Evolutionary conservation across 2,329 filamentous ascomycete genomes (phyloP).

Genomic region (Diaporthe destruens): DNA sequence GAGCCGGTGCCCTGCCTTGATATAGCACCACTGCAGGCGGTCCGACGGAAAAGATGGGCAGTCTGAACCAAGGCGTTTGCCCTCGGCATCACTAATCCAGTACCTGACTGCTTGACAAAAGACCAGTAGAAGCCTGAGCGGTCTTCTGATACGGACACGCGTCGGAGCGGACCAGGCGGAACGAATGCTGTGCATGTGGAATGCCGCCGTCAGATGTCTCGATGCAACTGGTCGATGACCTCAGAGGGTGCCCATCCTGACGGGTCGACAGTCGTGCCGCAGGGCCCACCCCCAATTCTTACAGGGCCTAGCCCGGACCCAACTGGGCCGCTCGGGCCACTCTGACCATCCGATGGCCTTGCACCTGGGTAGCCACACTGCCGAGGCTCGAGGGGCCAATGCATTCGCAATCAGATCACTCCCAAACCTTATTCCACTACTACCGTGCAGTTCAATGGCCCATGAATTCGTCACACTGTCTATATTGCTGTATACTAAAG

Average conservation of each 20-base stretch:
- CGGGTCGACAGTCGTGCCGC: constrained; percentile 22
- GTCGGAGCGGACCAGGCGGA: constrained; percentile 16
- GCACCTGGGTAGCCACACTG: not conserved
- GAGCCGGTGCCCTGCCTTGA: constrained; percentile 20
- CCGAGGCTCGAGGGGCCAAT: constrained; percentile 2
- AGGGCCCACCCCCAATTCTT: constrained; percentile 11
- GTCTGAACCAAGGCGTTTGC: not conserved
- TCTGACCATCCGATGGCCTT: constrained; percentile 10
- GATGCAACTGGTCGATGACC: constrained; percentile 5
- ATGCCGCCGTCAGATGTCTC: constrained; percentile 18
- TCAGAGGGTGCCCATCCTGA: constrained; percentile 3
- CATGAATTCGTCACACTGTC: too few relatives aligned
- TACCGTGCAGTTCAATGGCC: too few relatives aligned
- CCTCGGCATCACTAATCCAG: constrained; percentile 25
- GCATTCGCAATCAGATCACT: not conserved
- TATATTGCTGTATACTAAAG: too few relatives aligned
- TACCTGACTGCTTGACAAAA: not conserved
- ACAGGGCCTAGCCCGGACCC: constrained; percentile 7
- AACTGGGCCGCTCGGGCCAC: constrained; percentile 9
- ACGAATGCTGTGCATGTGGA: constrained; percentile 8
- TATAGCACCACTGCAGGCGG: constrained; percentile 10
- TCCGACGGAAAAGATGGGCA: not conserved
- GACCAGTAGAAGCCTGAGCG: not conserved
- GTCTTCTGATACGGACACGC: constrained; percentile 1
- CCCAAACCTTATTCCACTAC: too few relatives aligned